Base-by-base conservation (phyloP, 2,329 filamentous ascomycete genomes). In the Herpotrichia juniperi region DNA sequence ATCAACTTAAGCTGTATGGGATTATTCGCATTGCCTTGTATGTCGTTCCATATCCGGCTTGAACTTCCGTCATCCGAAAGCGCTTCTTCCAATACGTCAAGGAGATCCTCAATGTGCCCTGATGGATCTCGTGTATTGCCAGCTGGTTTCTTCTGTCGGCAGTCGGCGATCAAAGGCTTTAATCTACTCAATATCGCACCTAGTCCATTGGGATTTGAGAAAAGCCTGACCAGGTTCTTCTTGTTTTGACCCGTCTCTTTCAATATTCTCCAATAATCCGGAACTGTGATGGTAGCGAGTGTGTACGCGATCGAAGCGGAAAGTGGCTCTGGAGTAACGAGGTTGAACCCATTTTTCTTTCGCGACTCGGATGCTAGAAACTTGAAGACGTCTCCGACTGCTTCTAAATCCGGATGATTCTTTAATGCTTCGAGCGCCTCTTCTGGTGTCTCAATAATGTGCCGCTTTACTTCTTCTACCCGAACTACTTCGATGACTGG, bases 251-350 rank as follows among this genome's bases (percentile, higher is more conserved):
- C 81, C 24, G 59, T 52, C 32, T 62, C 53, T 31, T 78, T 74
- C 14, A 93, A 67, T 8, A 85, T 64, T 42, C 46, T 68, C 93
- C 94, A 97, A 73, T 93, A 96, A 67, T 93, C 90, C 1, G 90
- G 89, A 7, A 91, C 78, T 22, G 89, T 92, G 26, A 87, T 84
- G 14, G 83, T 87, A 52, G 96, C 85, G 30, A 99, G 76, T 2
- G 84, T 77, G 66, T 92, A 87, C 46, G 93, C 79, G 26, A 97
- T 84, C 62, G 92, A 89, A 17, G 91, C 86, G 50, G 86, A 84
- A 54, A 85, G 76, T 1, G 93, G 87, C 26, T 83, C 83, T 3
- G 91, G 87, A 2, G 78, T 72, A 39, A 80, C 78, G 44, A 93
- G 80, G 59, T 83, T 82, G 65, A 88, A 85, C 0, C 54, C 59